Evolutionary conservation across 768 basidiomycete species (phyloP).

Genomic region (Rhizopogon vulgaris): DNA sequence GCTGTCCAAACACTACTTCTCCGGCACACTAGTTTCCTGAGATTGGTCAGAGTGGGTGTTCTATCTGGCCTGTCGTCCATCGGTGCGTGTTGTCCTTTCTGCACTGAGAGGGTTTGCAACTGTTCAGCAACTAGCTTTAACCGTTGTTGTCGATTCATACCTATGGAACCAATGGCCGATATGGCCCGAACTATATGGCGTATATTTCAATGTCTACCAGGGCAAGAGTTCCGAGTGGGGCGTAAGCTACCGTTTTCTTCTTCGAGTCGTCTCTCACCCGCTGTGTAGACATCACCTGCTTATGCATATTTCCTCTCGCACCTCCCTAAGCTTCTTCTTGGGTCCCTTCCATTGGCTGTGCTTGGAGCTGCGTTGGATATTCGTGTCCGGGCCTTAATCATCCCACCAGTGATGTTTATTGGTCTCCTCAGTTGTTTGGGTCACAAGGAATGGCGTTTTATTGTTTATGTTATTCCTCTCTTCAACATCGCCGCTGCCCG

Average conservation of each 20-base stretch:
- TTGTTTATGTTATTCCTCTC: conserved; percentile 79
- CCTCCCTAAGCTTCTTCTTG: conserved; percentile 76
- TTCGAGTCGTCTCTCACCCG: conserved; percentile 2
- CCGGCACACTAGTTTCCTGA: conserved; percentile 35
- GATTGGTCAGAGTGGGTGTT: conserved; percentile 45
- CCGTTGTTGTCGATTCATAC: conserved; percentile 70
- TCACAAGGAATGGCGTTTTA: conserved; percentile 98
- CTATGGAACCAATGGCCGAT: conserved; percentile 71
- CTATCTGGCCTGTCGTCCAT: conserved; percentile 43
- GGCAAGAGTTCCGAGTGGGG: conserved; percentile 93
- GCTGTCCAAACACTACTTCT: conserved; percentile 45
- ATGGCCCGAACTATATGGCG: conserved; percentile 80
- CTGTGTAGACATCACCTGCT: conserved; percentile 58
- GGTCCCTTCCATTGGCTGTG: conserved; percentile 53
- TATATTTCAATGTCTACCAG: conserved; percentile 82
- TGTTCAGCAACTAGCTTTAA: conserved; percentile 38
- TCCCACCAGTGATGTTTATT: conserved; percentile 50
- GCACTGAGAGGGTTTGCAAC: background rate
- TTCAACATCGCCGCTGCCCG: conserved; percentile 77
- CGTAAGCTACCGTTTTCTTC: conserved; percentile 39
- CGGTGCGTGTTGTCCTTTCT: conserved; percentile 31
- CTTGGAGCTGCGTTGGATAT: conserved; percentile 45
- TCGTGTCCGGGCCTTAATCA: conserved; percentile 44
- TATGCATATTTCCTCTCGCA: conserved; percentile 57
- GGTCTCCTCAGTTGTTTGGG: conserved; percentile 65